Base-by-base conservation (phyloP, 306 rosid species). In the Cicer judaicum region DNA sequence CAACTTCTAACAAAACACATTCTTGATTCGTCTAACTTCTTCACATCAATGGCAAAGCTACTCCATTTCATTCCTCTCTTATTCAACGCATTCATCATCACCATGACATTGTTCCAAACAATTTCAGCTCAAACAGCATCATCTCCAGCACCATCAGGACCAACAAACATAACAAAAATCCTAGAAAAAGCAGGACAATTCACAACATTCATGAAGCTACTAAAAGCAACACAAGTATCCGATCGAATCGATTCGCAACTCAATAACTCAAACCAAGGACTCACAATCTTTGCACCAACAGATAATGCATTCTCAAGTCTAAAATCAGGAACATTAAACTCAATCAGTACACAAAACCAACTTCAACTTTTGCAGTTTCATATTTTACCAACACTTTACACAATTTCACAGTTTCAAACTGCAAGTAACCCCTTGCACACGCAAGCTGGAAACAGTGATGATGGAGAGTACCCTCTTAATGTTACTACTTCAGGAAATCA, bases 131-230 rank as follows among this genome's bases (percentile, higher is more conserved):
- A 87, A 34, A 72, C 90, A 46, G 49, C 89, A 24, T n/a, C 68
- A 5, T 66, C 90, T 29, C 85, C 89, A 6, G 85, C 85, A n/a
- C 86, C 96, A 72, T 59, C 97, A 41, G 92, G 89, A 9, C 93
- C 93, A 10, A 73, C 86, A 34, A 88, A 94, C 81, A 83, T 94
- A 62, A 90, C 94, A 7, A 68, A 80, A 5, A 74, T 94, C 8
- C 97, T 94, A 0, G 89, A 92, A 15, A 94, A 92, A 39, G 99
- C 89, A 47, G 98, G 98, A 1, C 99, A 94, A 12, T 94, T 84
- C 93, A 86, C 96, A 46, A 94, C 96, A 38, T 79, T 94, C 70
- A 86, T 87, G 1, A 90, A 85, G 66, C 87, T 94, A 0, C 87
- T 92, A 36, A 89, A 79, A 80, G 80, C 86, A 39, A 81, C 98